Percentiles rank a stretch among this genome's conserved stretches.
These are phyloP conservation scores for Hemileia vastatrix DNA, from an alignment of 1,284 basidiomycete species.

Conservation along the genomic window DNA sequence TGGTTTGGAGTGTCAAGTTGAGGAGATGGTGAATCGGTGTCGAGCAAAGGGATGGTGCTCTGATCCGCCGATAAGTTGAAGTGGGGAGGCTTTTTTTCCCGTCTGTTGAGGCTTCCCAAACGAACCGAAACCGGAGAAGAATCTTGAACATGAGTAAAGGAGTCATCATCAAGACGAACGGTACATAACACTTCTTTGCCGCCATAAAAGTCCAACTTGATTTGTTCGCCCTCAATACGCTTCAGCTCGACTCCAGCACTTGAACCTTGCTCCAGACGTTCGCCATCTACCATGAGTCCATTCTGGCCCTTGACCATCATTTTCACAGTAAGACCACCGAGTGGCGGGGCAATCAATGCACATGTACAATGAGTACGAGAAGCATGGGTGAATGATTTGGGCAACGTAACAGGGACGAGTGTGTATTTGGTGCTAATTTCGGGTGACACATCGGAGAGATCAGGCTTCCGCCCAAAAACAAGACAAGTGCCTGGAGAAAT, in stretches of 20 bases:
- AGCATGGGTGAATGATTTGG: conserved; percentile 22
- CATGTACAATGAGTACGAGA: conserved; percentile 21
- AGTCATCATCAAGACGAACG: conserved; percentile 14
- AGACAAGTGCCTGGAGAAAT: conserved; percentile 18
- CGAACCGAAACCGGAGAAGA: no score
- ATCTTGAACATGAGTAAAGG: neutral
- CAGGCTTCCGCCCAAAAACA: conserved; percentile 19
- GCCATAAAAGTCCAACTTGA: conserved; percentile 19
- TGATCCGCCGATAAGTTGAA: no score
- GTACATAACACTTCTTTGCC: conserved; percentile 20
- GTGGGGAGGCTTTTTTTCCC: no score
- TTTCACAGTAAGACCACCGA: conserved; percentile 13
- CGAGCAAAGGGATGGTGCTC: no score
- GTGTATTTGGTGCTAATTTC: neutral
- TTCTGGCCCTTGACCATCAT: conserved; percentile 23
- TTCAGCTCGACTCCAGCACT: conserved; percentile 18
- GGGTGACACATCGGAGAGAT: conserved; percentile 8
- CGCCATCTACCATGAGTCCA: conserved; percentile 20
- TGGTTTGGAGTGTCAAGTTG: no score
- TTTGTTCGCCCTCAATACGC: conserved; percentile 17
- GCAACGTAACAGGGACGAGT: conserved; percentile 9
- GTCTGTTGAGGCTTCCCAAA: no score
- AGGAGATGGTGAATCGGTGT: no score
- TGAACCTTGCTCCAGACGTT: conserved; percentile 11
- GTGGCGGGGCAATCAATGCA: conserved; percentile 18